phyloP scores from a whole-genome alignment of 1,284 basidiomycete genomes.

The Ganoderma boninense region DNA sequence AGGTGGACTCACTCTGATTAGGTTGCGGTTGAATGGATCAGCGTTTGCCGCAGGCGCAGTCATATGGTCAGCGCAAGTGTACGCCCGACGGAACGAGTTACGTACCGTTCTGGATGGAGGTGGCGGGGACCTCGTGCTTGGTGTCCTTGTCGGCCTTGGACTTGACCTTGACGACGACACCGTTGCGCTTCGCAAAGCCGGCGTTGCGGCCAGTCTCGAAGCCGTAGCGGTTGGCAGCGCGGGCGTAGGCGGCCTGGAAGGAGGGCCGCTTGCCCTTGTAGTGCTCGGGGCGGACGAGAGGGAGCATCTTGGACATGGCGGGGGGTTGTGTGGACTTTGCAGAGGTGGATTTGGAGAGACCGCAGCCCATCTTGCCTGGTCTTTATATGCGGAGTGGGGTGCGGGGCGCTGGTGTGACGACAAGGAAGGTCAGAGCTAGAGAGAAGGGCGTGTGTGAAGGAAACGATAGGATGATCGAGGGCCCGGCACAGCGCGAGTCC shows the following conservation, averaged over 20 bases:
- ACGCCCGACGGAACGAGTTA: background rate
- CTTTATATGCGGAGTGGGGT: slow-evolving; percentile 7
- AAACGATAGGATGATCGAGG: slow-evolving; percentile 2
- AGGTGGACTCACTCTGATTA: slow-evolving; percentile 31
- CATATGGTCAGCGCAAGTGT: background rate
- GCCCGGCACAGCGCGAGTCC: background rate
- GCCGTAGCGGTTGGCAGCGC: slow-evolving; percentile 43
- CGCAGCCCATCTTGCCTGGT: slow-evolving; percentile 26
- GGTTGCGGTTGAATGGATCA: background rate
- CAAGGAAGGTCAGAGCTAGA: background rate
- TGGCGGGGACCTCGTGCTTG: slow-evolving; percentile 46
- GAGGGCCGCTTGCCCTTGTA: slow-evolving; percentile 40
- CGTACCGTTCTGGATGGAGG: slow-evolving; percentile 47
- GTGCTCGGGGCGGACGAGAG: slow-evolving; percentile 36
- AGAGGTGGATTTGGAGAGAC: slow-evolving; percentile 25
- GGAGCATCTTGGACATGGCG: slow-evolving; percentile 31
- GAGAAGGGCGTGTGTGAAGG: background rate
- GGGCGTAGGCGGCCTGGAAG: slow-evolving; percentile 44
- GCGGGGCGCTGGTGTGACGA: slow-evolving; percentile 1
- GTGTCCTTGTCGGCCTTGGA: slow-evolving; percentile 36
- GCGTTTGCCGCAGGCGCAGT: background rate
- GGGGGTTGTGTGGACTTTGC: slow-evolving; percentile 12
- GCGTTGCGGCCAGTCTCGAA: slow-evolving; percentile 42
- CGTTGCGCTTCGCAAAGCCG: slow-evolving; percentile 42
- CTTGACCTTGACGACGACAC: slow-evolving; percentile 42